Conservation (phyloP, 2,329 filamentous ascomycete genomes). For the Sporothrix brasiliensis region DNA sequence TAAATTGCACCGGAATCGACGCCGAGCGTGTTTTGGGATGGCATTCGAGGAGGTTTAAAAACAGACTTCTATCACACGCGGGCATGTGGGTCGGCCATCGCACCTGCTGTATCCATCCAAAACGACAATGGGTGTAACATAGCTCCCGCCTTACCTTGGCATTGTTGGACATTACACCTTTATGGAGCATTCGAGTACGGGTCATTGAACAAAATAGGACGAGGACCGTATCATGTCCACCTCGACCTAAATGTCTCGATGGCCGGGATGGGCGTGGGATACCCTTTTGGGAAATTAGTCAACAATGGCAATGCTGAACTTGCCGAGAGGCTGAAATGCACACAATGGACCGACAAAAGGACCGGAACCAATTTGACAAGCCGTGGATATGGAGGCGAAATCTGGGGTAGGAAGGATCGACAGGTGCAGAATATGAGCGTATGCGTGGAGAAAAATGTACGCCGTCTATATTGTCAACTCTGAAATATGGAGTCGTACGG, state of each 20-base stretch:
- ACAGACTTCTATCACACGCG: too few species aligned
- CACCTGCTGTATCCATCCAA: too few species aligned
- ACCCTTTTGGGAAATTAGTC: neutral
- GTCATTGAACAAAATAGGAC: neutral
- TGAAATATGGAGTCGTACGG: too few species aligned
- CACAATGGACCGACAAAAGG: neutral
- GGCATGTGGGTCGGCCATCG: too few species aligned
- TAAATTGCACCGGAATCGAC: too few species aligned
- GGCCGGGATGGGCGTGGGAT: constrained; percentile 16
- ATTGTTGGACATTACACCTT: too few species aligned
- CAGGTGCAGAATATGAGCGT: neutral
- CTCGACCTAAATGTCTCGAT: neutral
- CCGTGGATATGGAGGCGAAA: neutral
- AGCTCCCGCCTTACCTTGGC: too few species aligned
- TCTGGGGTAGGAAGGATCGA: constrained; percentile 17
- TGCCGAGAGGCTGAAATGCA: neutral
- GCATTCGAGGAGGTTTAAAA: too few species aligned
- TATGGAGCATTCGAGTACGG: neutral
- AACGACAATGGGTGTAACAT: too few species aligned
- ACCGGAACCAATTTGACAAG: neutral
- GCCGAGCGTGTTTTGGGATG: too few species aligned
- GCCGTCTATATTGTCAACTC: neutral
- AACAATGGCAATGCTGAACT: neutral
- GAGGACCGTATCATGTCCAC: neutral
- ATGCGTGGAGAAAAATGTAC: neutral